A percentile compares a stretch with the other conserved stretches of the same genome.
Conservation (phyloP, 2,329 filamentous ascomycete species). For the Berkeleyomyces basicola region DNA sequence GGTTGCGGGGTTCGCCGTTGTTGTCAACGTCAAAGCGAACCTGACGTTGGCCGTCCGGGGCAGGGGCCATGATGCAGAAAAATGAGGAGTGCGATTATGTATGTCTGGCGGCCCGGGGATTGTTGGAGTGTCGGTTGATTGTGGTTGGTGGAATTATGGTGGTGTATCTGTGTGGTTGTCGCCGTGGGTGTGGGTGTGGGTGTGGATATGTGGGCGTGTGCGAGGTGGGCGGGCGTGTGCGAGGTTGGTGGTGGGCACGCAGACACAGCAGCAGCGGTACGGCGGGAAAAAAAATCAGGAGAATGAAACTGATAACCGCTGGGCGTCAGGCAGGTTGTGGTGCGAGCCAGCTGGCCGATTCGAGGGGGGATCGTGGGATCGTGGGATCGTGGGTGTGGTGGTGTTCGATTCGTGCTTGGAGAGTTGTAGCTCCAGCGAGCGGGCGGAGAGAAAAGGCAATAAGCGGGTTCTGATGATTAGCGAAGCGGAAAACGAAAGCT, state of each 20-base stretch:
- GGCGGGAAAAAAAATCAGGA: neutral
- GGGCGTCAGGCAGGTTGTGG: neutral
- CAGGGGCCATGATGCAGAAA: neutral
- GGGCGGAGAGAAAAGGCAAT: too few relatives aligned
- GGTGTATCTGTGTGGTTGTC: neutral
- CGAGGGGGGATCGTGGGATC: too few relatives aligned
- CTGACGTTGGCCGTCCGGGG: neutral
- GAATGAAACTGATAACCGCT: neutral
- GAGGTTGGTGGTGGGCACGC: neutral
- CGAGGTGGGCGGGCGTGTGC: neutral
- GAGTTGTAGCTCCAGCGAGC: too few relatives aligned
- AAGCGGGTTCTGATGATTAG: too few relatives aligned
- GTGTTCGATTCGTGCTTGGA: too few relatives aligned
- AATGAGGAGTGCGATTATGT: neutral
- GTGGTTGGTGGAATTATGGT: neutral
- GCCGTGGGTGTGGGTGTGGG: neutral
- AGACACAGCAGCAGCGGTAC: neutral
- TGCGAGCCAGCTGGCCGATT: too few relatives aligned
- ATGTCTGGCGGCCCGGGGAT: too few relatives aligned
- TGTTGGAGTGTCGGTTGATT: neutral
- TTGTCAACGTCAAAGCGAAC: conserved; percentile 8
- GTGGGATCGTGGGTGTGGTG: too few relatives aligned
- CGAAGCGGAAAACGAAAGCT: too few relatives aligned
- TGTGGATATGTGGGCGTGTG: neutral
- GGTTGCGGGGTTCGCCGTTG: neutral